Evolutionary conservation across 352 stramenopile species (phyloP).

Genomic region (Globisporangium okanoganense): DNA sequence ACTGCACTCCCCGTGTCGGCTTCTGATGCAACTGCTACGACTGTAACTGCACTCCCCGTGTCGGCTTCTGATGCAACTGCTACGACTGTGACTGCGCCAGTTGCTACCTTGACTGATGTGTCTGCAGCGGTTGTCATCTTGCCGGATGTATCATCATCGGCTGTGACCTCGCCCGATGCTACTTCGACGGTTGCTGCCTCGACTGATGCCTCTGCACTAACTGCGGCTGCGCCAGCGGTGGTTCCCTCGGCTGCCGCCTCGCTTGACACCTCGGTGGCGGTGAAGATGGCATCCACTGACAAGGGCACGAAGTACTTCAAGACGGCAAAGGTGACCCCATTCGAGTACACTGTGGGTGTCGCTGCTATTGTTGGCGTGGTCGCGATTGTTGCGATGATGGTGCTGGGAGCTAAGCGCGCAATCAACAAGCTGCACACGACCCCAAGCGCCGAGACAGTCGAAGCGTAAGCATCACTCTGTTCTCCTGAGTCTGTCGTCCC

Average conservation of each 20-base stretch:
- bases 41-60: too few species aligned
- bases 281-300: background rate
- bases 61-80: background rate
- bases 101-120: too few species aligned
- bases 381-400: constrained; percentile 13
- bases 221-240: background rate
- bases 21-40: background rate
- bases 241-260: background rate
- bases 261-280: background rate
- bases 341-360: background rate
- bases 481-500: background rate
- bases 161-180: too few species aligned
- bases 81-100: too few species aligned
- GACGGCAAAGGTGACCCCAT: background rate
- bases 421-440: background rate
- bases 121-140: too few species aligned
- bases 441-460: background rate
- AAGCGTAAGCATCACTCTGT: background rate
- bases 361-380: constrained; percentile 13
- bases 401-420: background rate
- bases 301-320: background rate
- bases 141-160: too few species aligned
- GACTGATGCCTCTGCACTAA: background rate
- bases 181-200: background rate
- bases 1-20: too few species aligned